Evolutionary conservation across 805 yeast genomes (phyloP).

Genomic region (Brettanomyces sp.): DNA sequence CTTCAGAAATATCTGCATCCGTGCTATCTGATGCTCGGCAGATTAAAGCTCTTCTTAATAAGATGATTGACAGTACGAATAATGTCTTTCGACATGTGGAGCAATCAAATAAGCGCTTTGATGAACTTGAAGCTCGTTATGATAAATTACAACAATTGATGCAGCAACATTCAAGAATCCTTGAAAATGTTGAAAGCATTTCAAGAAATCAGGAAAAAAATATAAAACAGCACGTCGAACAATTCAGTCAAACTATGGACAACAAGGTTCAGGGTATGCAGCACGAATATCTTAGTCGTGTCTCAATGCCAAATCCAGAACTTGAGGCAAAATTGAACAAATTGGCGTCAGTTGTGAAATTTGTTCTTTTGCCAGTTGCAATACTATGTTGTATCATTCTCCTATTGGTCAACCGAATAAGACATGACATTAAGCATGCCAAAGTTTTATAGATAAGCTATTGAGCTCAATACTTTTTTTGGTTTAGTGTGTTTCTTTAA

Average conservation of each 20-base stretch:
- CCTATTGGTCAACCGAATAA: constrained; percentile 40
- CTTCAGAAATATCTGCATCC: neutral
- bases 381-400: constrained; percentile 32
- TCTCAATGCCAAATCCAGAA: neutral
- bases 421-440: constrained; percentile 55
- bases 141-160: constrained; percentile 6
- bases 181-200: constrained; percentile 8
- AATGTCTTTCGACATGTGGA: constrained; percentile 2
- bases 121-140: constrained; percentile 1
- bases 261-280: constrained; percentile 5
- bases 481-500: neutral
- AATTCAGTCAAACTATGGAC: constrained; percentile 3
- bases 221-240: neutral
- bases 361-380: constrained; percentile 29
- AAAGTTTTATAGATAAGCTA: constrained; percentile 34
- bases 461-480: neutral
- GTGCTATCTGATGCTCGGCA: neutral
- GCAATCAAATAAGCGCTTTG: constrained; percentile 2
- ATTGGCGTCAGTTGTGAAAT: constrained; percentile 11
- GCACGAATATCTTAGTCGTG: neutral
- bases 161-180: constrained; percentile 7
- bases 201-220: constrained; percentile 8
- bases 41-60: constrained; percentile 3
- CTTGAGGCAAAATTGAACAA: neutral
- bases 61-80: constrained; percentile 3